Evolutionary conservation across 257 asterid species (phyloP).

Genomic region (Gentiana straminea): DNA sequence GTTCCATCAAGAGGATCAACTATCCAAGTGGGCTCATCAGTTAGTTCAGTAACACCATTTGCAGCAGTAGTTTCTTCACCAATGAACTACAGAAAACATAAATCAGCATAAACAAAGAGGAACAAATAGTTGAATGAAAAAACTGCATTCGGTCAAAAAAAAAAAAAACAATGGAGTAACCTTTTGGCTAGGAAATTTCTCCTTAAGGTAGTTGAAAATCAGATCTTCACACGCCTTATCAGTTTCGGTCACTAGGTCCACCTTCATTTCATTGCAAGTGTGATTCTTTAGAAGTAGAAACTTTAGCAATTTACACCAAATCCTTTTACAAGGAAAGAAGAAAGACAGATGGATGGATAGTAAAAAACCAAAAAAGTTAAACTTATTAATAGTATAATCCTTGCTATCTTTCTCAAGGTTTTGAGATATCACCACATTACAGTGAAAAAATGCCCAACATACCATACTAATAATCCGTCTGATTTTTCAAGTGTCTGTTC

Average conservation of each 20-base stretch:
- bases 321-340: not conserved
- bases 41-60: conserved; percentile 53
- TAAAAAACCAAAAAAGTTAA: too few species aligned
- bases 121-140: not conserved
- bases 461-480: too few species aligned
- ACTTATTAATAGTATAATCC: not conserved
- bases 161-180: conserved; percentile 22
- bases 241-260: conserved; percentile 93
- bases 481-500: too few species aligned
- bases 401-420: not conserved
- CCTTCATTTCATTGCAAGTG: conserved; percentile 27
- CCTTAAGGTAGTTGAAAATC: conserved; percentile 54
- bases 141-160: too few species aligned
- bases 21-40: conserved; percentile 94
- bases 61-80: conserved; percentile 99
- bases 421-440: too few species aligned
- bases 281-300: not conserved
- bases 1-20: conserved; percentile 99
- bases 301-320: not conserved
- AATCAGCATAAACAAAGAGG: not conserved
- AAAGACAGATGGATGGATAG: not conserved
- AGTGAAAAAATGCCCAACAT: too few species aligned
- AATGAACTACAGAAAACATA: conserved; percentile 44
- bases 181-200: conserved; percentile 62
- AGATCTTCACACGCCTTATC: conserved; percentile 86